Conservation (phyloP, 495 filamentous ascomycete genomes). For the Rhizodiscina lignyota region DNA sequence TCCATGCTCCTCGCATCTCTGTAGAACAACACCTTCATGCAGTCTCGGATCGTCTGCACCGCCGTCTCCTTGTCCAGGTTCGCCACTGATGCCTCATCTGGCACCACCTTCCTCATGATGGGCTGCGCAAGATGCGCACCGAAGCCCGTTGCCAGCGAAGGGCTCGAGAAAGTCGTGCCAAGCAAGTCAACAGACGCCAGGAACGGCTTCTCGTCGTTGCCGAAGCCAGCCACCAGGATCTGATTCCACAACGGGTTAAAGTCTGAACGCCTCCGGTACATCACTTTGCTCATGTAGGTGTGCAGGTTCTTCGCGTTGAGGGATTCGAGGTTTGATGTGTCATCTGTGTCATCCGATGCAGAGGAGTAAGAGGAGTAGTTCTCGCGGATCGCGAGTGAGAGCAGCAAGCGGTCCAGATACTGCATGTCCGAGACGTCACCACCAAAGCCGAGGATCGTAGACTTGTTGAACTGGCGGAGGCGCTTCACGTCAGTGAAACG, state of each 20-base stretch:
- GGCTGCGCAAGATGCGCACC: slow-evolving; percentile 87
- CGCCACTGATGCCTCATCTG: slow-evolving; percentile 60
- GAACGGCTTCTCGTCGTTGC: slow-evolving; percentile 67
- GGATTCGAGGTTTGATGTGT: slow-evolving; percentile 24
- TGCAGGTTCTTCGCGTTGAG: slow-evolving; percentile 88
- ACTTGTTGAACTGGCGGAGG: slow-evolving; percentile 65
- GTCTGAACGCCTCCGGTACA: slow-evolving; percentile 85
- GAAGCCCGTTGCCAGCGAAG: slow-evolving; percentile 83
- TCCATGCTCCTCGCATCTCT: slow-evolving; percentile 86
- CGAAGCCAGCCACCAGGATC: slow-evolving; percentile 76
- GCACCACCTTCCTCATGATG: slow-evolving; percentile 64
- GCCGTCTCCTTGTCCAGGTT: slow-evolving; percentile 62
- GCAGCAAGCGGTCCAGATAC: slow-evolving; percentile 79
- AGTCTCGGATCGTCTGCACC: slow-evolving; percentile 64
- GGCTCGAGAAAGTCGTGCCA: slow-evolving; percentile 76
- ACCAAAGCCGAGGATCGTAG: slow-evolving; percentile 69
- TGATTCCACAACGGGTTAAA: slow-evolving; percentile 98
- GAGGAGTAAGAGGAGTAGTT: slow-evolving; percentile 38
- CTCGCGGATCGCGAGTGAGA: slow-evolving; percentile 72
- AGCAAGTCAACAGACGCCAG: slow-evolving; percentile 79
- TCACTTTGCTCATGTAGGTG: slow-evolving; percentile 83
- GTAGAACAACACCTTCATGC: slow-evolving; percentile 97
- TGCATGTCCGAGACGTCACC: slow-evolving; percentile 98
- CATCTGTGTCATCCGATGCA: slow-evolving; percentile 15
- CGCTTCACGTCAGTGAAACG: slow-evolving; percentile 90